Percentiles rank a stretch among this genome's conserved stretches.
These are phyloP conservation scores for Peronospora tabacina DNA, from an alignment of 352 stramenopile genomes.

Conservation along the genomic window DNA sequence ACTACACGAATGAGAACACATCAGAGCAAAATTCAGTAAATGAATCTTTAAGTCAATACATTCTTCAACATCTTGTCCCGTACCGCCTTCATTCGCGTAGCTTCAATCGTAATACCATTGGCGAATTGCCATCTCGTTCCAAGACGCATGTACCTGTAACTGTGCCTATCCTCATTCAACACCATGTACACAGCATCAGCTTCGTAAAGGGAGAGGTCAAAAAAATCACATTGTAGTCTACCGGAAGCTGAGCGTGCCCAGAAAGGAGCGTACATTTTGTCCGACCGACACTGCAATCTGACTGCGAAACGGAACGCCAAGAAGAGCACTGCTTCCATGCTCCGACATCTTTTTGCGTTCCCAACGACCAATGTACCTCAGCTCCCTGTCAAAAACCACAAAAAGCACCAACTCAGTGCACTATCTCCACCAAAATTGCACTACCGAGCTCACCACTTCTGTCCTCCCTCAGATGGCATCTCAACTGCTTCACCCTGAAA, in stretches of 20 bases:
- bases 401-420: conserved; percentile 5
- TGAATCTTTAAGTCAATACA: neutral
- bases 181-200: neutral
- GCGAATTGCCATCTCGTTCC: conserved; percentile 77
- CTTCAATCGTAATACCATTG: conserved; percentile 79
- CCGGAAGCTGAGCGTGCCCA: conserved; percentile 71
- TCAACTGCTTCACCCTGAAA: conserved; percentile 75
- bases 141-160: conserved; percentile 77
- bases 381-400: conserved; percentile 36
- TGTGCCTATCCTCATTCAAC: conserved; percentile 43
- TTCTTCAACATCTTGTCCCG: conserved; percentile 1
- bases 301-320: conserved; percentile 73
- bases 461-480: conserved; percentile 60
- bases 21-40: neutral
- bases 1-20: conserved; percentile 19
- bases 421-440: neutral
- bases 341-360: conserved; percentile 85
- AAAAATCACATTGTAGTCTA: conserved; percentile 10
- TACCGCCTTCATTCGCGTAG: conserved; percentile 81
- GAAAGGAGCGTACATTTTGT: conserved; percentile 71
- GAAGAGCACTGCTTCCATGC: conserved; percentile 45
- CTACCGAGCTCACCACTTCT: conserved; percentile 53
- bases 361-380: conserved; percentile 79
- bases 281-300: conserved; percentile 77
- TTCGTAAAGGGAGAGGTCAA: neutral